Percentiles rank a stretch among this genome's conserved stretches.
phyloP scores from a whole-genome alignment of 345 rosid species.

The Eucalyptus curtisii region DNA sequence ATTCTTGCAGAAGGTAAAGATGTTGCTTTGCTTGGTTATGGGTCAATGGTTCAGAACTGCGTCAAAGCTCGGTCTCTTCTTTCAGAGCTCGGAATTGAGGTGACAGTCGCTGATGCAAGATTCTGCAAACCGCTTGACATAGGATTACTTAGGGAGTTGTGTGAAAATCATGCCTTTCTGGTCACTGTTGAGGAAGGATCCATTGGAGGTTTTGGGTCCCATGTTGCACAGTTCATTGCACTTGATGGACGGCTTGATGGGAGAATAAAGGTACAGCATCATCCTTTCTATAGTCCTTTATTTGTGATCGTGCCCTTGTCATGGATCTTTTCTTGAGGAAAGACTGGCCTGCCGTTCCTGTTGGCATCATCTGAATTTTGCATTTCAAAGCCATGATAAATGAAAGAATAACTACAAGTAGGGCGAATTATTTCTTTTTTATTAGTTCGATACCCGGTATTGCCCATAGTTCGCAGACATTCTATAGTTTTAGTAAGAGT shows the following conservation, averaged over 20 bases:
- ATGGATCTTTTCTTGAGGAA: not conserved
- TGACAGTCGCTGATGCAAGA: conserved; percentile 89
- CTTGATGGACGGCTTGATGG: conserved; percentile 91
- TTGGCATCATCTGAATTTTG: not conserved
- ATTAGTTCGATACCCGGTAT: not conserved
- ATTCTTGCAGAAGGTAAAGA: conserved; percentile 68
- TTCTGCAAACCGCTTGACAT: conserved; percentile 94
- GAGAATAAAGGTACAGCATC: conserved; percentile 42
- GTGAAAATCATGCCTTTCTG: conserved; percentile 51
- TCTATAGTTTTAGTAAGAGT: not conserved
- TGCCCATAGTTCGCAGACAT: not conserved
- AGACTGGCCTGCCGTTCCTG: not conserved
- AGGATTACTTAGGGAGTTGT: conserved; percentile 59
- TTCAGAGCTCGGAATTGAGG: conserved; percentile 64
- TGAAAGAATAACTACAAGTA: not conserved
- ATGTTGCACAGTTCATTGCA: conserved; percentile 80
- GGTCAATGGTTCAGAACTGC: conserved; percentile 92
- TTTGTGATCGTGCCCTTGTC: not conserved
- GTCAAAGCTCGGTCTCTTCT: conserved; percentile 75
- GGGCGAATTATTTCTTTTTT: not conserved
- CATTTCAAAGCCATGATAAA: not conserved
- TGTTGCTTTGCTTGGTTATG: conserved; percentile 86
- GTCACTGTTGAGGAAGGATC: conserved; percentile 92
- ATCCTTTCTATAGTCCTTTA: not conserved
- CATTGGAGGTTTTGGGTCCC: conserved; percentile 87